Evolutionary conservation across 192 early-diverging fungal species (phyloP).

Genomic region (Coemansia sp.): DNA sequence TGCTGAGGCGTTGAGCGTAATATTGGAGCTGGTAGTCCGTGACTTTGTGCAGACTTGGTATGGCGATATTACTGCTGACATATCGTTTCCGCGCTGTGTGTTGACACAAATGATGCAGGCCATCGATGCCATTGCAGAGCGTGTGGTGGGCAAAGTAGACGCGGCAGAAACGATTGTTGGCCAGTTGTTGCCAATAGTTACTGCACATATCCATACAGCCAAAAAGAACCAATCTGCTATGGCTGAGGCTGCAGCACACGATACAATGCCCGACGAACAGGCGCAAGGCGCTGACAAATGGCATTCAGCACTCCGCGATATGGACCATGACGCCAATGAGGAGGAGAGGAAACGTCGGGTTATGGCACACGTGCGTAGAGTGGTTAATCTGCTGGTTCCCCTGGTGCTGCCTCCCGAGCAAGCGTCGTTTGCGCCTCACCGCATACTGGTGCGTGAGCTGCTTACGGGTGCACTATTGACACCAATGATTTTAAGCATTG

Average conservation of each 20-base stretch:
- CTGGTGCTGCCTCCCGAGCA: conserved; percentile 62
- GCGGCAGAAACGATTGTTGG: conserved; percentile 59
- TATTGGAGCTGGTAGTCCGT: conserved; percentile 36
- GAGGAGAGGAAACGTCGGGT: conserved; percentile 26
- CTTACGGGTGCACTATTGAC: conserved; percentile 65
- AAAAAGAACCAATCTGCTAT: conserved; percentile 50
- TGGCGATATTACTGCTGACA: conserved; percentile 37
- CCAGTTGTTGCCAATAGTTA: conserved; percentile 67
- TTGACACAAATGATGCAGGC: conserved; percentile 22
- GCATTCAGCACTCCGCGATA: conserved; percentile 17
- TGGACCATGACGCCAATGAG: conserved; percentile 1
- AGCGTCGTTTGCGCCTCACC: conserved; percentile 57
- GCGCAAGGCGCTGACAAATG: not conserved
- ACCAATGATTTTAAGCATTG: conserved; percentile 63
- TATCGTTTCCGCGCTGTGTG: conserved; percentile 44
- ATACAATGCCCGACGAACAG: no score
- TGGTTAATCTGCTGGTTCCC: conserved; percentile 63
- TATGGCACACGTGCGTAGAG: conserved; percentile 61
- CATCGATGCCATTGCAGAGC: conserved; percentile 28
- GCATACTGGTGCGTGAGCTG: conserved; percentile 72
- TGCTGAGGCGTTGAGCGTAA: not conserved
- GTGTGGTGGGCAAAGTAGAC: conserved; percentile 50
- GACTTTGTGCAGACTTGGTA: conserved; percentile 56
- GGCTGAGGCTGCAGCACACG: not conserved
- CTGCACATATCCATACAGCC: conserved; percentile 62